Conservation (phyloP, 495 filamentous ascomycete genomes). For the Lepraria neglecta region DNA sequence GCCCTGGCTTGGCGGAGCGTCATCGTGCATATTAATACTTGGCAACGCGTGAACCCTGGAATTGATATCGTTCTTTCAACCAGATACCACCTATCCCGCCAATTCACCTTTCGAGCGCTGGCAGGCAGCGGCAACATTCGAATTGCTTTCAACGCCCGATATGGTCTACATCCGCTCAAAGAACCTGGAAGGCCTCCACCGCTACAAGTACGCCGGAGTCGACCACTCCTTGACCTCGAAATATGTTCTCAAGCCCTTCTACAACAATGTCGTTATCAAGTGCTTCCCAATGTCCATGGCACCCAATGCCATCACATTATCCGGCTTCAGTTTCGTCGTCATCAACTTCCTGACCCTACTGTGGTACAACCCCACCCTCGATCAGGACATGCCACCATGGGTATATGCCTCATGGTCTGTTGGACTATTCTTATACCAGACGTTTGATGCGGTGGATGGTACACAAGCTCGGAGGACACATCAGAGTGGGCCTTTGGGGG, state of each 20-base stretch:
- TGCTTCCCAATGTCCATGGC: constrained; percentile 96
- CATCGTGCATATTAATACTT: not conserved
- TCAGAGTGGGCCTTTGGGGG: constrained; percentile 89
- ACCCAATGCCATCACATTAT: constrained; percentile 76
- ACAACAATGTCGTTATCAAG: constrained; percentile 87
- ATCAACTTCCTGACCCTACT: constrained; percentile 87
- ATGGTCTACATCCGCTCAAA: constrained; percentile 91
- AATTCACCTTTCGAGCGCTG: not conserved
- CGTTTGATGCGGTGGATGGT: constrained; percentile 95
- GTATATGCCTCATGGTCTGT: constrained; percentile 88
- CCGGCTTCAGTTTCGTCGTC: constrained; percentile 86
- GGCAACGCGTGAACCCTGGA: constrained; percentile 14
- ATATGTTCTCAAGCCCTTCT: constrained; percentile 95
- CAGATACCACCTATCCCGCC: not conserved
- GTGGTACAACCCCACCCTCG: constrained; percentile 92
- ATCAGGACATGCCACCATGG: constrained; percentile 89
- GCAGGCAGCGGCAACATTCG: not conserved
- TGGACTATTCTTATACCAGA: constrained; percentile 93
- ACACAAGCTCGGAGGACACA: constrained; percentile 85
- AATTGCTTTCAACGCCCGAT: constrained; percentile 14
- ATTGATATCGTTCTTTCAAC: not conserved
- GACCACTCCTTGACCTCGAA: constrained; percentile 84
- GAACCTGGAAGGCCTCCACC: constrained; percentile 74
- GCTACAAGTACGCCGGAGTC: constrained; percentile 88
- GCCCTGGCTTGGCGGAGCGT: not conserved